These are phyloP conservation scores for Linaria vulgaris DNA, from an alignment of 257 asterid species.

Conservation along the genomic window DNA sequence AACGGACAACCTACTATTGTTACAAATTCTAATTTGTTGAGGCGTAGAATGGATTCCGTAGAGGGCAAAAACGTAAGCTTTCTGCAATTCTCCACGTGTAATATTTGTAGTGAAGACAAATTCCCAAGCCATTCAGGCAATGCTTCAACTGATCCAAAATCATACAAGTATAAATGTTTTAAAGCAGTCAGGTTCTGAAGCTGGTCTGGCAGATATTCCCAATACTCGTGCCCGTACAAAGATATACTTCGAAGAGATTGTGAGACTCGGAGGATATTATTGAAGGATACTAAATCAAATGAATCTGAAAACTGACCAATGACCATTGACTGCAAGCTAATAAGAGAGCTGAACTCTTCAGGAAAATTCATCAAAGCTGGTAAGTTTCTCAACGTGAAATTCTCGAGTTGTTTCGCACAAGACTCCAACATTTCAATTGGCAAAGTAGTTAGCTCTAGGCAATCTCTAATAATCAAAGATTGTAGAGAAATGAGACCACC, in stretches of 20 bases:
- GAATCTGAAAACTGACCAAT: conserved; percentile 23
- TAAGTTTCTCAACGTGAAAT: neutral
- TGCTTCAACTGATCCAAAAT: conserved; percentile 14
- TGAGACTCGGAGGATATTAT: neutral
- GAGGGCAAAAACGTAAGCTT: conserved; percentile 22
- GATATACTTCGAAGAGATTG: neutral
- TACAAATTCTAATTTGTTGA: neutral
- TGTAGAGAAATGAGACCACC: conserved; percentile 15
- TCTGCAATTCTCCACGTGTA: fast-evolving
- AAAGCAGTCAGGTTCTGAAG: conserved; percentile 17
- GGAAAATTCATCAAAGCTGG: neutral
- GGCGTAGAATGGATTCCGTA: conserved; percentile 12
- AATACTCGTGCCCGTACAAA: neutral
- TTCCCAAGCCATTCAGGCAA: conserved; percentile 31
- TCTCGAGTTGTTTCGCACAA: neutral
- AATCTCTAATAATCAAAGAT: neutral
- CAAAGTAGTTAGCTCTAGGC: conserved; percentile 1
- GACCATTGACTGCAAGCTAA: neutral
- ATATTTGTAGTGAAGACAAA: neutral
- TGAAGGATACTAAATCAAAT: conserved; percentile 3
- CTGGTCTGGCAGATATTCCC: conserved; percentile 10
- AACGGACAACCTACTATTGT: neutral
- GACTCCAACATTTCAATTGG: conserved; percentile 23
- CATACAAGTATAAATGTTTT: fast-evolving
- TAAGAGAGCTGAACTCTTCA: neutral